These are phyloP conservation scores for Colletotrichum theobromicola DNA, from an alignment of 2,329 filamentous ascomycete genomes.

Conservation along the genomic window DNA sequence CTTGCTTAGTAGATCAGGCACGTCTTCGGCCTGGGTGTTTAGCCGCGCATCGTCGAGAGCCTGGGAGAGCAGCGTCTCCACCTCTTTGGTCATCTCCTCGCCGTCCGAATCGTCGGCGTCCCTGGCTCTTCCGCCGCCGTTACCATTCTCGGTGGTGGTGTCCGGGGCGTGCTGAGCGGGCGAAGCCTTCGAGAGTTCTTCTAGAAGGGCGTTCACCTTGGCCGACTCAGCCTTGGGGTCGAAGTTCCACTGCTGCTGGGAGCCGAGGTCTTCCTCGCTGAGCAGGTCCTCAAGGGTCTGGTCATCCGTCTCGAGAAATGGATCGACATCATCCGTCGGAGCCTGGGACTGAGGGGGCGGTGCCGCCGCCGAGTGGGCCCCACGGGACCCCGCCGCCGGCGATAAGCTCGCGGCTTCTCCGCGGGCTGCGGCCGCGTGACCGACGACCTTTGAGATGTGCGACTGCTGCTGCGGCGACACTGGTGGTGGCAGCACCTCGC, in stretches of 20 bases:
- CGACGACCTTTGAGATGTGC: not conserved
- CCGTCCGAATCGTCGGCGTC: constrained; percentile 53
- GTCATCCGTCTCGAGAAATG: constrained; percentile 54
- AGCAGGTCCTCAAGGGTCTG: constrained; percentile 58
- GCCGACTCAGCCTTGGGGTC: constrained; percentile 32
- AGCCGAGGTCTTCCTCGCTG: constrained; percentile 40
- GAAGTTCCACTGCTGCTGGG: constrained; percentile 29
- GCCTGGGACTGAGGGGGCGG: constrained; percentile 3
- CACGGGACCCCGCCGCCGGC: not conserved
- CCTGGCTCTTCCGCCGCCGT: not conserved
- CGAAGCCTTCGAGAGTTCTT: constrained; percentile 34
- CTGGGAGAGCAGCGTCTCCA: constrained; percentile 49
- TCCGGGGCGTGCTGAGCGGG: not conserved
- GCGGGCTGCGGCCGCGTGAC: not conserved
- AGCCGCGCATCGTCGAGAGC: constrained; percentile 52
- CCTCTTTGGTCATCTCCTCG: constrained; percentile 50
- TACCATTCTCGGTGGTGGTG: not conserved
- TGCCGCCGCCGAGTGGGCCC: not conserved
- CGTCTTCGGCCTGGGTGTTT: constrained; percentile 21
- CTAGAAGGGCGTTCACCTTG: constrained; percentile 39
- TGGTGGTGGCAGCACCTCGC: constrained; percentile 17
- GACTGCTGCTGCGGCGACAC: constrained; percentile 9
- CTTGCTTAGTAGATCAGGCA: not conserved
- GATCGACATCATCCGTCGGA: constrained; percentile 35
- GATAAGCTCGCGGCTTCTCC: not conserved